Conservation (phyloP, 75 land plant genomes). For the Pseudotsuga menziesii region DNA sequence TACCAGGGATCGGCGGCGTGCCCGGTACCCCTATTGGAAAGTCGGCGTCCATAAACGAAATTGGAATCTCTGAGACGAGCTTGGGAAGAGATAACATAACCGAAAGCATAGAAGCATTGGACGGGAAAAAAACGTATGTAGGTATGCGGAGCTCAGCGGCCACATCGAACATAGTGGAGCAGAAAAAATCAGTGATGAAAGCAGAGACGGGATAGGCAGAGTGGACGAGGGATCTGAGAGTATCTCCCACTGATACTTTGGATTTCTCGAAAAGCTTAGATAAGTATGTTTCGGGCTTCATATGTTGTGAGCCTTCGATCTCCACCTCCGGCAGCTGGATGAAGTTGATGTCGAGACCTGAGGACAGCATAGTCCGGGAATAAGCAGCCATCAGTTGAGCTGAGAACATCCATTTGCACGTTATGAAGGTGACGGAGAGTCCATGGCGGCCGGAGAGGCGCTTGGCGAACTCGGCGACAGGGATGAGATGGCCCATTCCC, state of each 20-base stretch:
- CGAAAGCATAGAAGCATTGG: slow-evolving; percentile 21
- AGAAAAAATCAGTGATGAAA: slow-evolving; percentile 40
- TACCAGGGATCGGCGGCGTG: slow-evolving; percentile 25
- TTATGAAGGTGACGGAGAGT: slow-evolving; percentile 27
- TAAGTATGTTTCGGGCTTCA: slow-evolving; percentile 21
- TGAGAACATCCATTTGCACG: background rate
- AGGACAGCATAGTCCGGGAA: background rate
- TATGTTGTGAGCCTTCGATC: slow-evolving; percentile 14
- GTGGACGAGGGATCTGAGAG: background rate
- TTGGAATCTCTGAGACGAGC: slow-evolving; percentile 12
- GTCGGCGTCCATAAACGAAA: slow-evolving; percentile 23
- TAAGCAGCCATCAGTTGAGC: background rate
- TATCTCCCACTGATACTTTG: slow-evolving; percentile 10
- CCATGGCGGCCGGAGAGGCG: slow-evolving; percentile 26
- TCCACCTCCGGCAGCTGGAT: slow-evolving; percentile 28
- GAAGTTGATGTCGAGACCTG: slow-evolving; percentile 10
- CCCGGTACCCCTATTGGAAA: slow-evolving; percentile 20
- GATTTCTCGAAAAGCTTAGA: slow-evolving; percentile 18
- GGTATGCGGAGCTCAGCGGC: slow-evolving; percentile 29
- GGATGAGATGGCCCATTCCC: slow-evolving; percentile 56
- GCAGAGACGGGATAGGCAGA: background rate
- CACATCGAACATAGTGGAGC: slow-evolving; percentile 31
- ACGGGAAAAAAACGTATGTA: slow-evolving; percentile 35
- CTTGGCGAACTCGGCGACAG: slow-evolving; percentile 38
- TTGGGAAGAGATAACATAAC: slow-evolving; percentile 23